Percentiles rank a stretch among this genome's conserved stretches.
Conservation (phyloP, 2,329 filamentous ascomycete species). For the Coniochaeta ligniaria region DNA sequence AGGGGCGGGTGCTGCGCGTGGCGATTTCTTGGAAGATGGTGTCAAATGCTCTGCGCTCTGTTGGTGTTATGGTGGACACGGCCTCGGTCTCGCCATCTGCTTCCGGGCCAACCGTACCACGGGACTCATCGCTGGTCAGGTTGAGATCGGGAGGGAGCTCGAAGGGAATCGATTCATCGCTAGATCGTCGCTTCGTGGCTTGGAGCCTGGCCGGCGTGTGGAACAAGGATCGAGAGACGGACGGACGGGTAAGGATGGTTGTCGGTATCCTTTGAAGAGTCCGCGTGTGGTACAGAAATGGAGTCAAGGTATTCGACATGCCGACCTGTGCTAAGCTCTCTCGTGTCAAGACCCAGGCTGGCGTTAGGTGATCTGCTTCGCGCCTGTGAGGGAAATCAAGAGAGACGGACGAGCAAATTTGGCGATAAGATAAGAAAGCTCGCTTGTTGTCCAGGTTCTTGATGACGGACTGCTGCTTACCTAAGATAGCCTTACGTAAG, state of each 20-base stretch:
- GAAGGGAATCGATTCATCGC: constrained; percentile 41
- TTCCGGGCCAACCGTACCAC: constrained; percentile 2
- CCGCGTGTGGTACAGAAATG: constrained; percentile 67
- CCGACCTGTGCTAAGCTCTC: constrained; percentile 4
- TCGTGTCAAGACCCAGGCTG: neutral
- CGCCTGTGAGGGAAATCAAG: neutral
- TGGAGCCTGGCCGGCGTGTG: constrained; percentile 8
- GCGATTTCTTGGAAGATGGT: constrained; percentile 54
- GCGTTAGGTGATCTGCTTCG: neutral
- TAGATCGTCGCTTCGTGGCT: neutral
- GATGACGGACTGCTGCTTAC: constrained; percentile 18
- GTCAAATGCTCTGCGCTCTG: constrained; percentile 41
- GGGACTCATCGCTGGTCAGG: constrained; percentile 10
- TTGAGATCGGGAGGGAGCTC: constrained; percentile 32
- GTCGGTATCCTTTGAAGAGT: constrained; percentile 42
- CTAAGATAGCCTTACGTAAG: neutral
- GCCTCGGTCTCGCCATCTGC: constrained; percentile 13
- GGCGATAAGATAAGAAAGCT: neutral
- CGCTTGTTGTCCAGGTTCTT: neutral
- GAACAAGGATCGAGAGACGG: constrained; percentile 17
- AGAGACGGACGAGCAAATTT: neutral
- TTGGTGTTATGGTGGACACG: constrained; percentile 48
- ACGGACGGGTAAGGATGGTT: constrained; percentile 11
- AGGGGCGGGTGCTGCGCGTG: constrained; percentile 6
- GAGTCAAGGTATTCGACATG: constrained; percentile 46